These are phyloP conservation scores for Bipolaris oryzae DNA, from an alignment of 2,329 filamentous ascomycete genomes.

Conservation along the genomic window DNA sequence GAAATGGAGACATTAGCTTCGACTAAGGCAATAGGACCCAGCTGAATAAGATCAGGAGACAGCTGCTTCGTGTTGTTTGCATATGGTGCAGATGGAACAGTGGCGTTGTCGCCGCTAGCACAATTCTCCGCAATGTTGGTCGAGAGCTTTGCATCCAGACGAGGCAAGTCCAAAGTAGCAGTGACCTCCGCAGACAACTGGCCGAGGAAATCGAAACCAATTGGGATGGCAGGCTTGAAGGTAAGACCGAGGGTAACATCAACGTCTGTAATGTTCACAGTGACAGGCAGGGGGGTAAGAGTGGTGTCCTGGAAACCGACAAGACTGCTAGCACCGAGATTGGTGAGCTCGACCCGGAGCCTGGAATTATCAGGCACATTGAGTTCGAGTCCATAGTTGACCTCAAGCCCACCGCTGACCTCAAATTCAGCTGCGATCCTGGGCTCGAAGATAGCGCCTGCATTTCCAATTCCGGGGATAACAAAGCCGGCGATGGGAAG, in stretches of 20 bases:
- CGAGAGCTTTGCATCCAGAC: slow-evolving; percentile 37
- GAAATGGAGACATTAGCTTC: slow-evolving; percentile 34
- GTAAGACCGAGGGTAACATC: slow-evolving; percentile 36
- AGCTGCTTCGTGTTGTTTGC: slow-evolving; percentile 9
- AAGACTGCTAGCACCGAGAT: slow-evolving; percentile 33
- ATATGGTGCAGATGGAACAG: not conserved
- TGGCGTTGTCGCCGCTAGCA: slow-evolving; percentile 12
- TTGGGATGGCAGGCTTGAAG: slow-evolving; percentile 43
- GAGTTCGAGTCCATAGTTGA: slow-evolving; percentile 48
- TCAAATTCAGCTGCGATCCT: slow-evolving; percentile 36
- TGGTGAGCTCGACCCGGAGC: slow-evolving; percentile 34
- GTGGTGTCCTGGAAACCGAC: slow-evolving; percentile 38
- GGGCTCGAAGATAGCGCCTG: slow-evolving; percentile 44
- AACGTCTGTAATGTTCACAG: slow-evolving; percentile 34
- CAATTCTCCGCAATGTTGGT: slow-evolving; percentile 30
- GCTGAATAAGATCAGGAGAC: not conserved
- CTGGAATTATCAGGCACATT: slow-evolving; percentile 39
- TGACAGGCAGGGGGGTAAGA: slow-evolving; percentile 43
- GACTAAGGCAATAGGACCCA: slow-evolving; percentile 31
- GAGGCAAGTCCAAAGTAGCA: slow-evolving; percentile 42
- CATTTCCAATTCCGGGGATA: slow-evolving; percentile 46
- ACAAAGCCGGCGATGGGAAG: slow-evolving; percentile 40
- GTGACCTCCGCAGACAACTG: slow-evolving; percentile 35
- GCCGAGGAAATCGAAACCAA: slow-evolving; percentile 44
- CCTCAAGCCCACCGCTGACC: slow-evolving; percentile 36